Conservation (phyloP, 352 stramenopile species). For the Pythium oligandrum region DNA sequence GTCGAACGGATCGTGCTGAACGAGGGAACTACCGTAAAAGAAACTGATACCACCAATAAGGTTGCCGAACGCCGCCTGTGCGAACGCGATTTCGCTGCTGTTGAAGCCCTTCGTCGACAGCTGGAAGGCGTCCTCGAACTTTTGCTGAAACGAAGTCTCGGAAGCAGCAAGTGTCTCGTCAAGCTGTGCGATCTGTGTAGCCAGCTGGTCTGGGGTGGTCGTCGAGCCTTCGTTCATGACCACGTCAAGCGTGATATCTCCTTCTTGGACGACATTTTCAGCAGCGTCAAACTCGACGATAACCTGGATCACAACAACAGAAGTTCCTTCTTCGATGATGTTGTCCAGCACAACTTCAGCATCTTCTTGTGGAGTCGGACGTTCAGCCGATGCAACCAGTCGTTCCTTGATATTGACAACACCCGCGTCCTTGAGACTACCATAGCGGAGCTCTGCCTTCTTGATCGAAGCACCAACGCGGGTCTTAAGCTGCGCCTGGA, state of each 20-base stretch:
- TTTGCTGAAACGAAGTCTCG: conserved; percentile 33
- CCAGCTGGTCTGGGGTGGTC: conserved; percentile 11
- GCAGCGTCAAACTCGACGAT: conserved; percentile 40
- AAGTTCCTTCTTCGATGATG: conserved; percentile 60
- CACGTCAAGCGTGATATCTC: conserved; percentile 60
- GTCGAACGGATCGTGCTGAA: conserved; percentile 51
- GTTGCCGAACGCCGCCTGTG: conserved; percentile 85
- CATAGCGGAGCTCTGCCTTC: conserved; percentile 44
- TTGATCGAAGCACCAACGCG: conserved; percentile 15
- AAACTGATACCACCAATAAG: conserved; percentile 87
- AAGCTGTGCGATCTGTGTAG: conserved; percentile 9
- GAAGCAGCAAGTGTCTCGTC: conserved; percentile 2
- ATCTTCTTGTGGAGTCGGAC: conserved; percentile 22
- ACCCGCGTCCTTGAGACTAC: conserved; percentile 51
- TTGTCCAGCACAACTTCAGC: conserved; percentile 58
- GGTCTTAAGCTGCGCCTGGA: conserved; percentile 49
- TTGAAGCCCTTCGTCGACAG: conserved; percentile 35
- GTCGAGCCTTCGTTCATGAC: conserved; percentile 46
- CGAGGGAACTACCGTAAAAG: conserved; percentile 85
- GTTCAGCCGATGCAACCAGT: conserved; percentile 38
- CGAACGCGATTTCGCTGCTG: conserved; percentile 58
- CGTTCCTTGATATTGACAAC: conserved; percentile 71
- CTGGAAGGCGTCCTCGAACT: conserved; percentile 56
- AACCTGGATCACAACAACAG: conserved; percentile 65
- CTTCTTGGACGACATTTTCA: conserved; percentile 19